Base-by-base conservation (phyloP, 495 filamentous ascomycete genomes). In the Podospora comata region DNA sequence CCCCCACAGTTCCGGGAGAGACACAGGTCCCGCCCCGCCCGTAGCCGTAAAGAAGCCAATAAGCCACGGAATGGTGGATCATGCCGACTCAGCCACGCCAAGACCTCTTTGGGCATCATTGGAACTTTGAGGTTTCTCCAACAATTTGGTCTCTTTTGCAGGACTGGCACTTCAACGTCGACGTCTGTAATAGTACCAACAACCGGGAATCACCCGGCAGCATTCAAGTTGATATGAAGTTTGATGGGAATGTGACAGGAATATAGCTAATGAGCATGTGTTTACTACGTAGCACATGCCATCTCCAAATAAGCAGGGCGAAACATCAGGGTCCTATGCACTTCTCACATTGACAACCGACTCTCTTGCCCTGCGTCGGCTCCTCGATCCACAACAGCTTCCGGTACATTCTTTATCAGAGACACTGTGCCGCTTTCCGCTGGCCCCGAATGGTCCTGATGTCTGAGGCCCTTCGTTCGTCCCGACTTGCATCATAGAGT, bases 81-180 rank as follows among this genome's bases (percentile, higher is more conserved):
- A 67, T 68, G 64, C 32, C 64, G 61, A 59, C 72, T 77, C 69
- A 72, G 75, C 71, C 74, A 73, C 71, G 66, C 11, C 71, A 75
- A 73, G 65, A 66, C 74, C 59, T 32, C 34, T 67, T 73, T 57
- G 61, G 74, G 71, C 58, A 13, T 18, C 59, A 70, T 39, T 53
- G 64, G 69, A 71, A 68, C 66, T 71, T 70, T 68, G 57, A 32
- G 32, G 59, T 63, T 48, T 26, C 59, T 32, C 59, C 59, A 61
- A 61, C 59, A 61, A 61, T 61, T 61, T 32, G 20, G 0, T 9
- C 20, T n/a, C 55, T 57, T 16, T 23, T 39, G 34, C 55, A 7
- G 15, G 9, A 5, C 16, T 57, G 55, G 11, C 34, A 11, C 34
- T 48, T 48, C 13, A 16, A 48, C 2, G 9, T 13, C 5, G 7